Base-by-base conservation (phyloP, 163 green algal genomes). In the Volvox carteri region DNA sequence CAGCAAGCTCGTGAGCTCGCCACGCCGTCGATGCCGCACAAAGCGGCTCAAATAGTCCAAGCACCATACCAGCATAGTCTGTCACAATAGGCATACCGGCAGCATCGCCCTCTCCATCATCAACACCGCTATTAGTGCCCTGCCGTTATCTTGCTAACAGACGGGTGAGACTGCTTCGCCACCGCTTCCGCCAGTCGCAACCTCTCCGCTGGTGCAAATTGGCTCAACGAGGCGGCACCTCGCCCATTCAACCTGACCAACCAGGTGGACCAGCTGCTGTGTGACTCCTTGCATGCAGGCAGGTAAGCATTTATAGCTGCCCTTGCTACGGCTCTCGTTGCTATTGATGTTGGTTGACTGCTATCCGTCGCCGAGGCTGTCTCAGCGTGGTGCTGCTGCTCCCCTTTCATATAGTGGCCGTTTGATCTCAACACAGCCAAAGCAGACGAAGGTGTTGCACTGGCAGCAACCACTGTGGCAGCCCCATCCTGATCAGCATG, bases 111-210 rank as follows among this genome's bases (percentile, higher is more conserved):
- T n/a, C n/a, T n/a, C n/a, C n/a, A n/a, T n/a, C n/a, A n/a, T n/a
- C n/a, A n/a, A n/a, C n/a, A n/a, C n/a, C n/a, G n/a, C n/a, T n/a
- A n/a, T n/a, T n/a, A n/a, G n/a, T n/a, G n/a, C n/a, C n/a, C n/a
- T n/a, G n/a, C n/a, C n/a, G n/a, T n/a, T n/a, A n/a, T n/a, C n/a
- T n/a, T n/a, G n/a, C n/a, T n/a, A n/a, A n/a, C n/a, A n/a, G n/a
- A n/a, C n/a, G n/a, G n/a, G n/a, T n/a, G n/a, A n/a, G n/a, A 19
- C 37, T 77, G 72, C 42, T 62, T 79, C 2, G 42, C 72, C 41
- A 79, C 9, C 23, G 42, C 41, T 42, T 60, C 72, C 72, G 72
- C 72, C 72, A 79, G 21, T 42, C 72, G 30, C 72, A 79, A 25
- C 42, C 72, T 52, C 8, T 77, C 68, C 9, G 37, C 35, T 4